phyloP scores from a whole-genome alignment of 2,329 filamentous ascomycete genomes.

The Mollisia scopiformis region DNA sequence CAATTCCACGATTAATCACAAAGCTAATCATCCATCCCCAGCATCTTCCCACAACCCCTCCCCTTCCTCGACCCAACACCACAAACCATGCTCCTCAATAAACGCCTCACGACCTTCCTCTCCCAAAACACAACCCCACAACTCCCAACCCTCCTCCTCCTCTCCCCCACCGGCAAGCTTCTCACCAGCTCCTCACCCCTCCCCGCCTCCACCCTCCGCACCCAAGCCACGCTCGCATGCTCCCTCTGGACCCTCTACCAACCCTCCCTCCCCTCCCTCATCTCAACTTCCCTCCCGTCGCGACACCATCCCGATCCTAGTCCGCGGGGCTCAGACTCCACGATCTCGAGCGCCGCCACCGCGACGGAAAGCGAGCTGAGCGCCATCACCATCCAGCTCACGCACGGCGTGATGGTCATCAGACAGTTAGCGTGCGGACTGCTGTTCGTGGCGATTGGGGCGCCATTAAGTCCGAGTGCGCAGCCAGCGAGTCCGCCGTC shows the following conservation, averaged over 20 bases:
- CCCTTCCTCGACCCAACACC: constrained; percentile 23
- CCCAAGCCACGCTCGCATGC: constrained; percentile 65
- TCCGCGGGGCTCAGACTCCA: constrained; percentile 16
- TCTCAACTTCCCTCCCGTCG: constrained; percentile 41
- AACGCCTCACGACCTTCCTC: constrained; percentile 65
- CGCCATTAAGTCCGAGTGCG: constrained; percentile 33
- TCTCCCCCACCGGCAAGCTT: constrained; percentile 63
- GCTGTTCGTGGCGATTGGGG: constrained; percentile 63
- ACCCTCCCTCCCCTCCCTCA: constrained; percentile 38
- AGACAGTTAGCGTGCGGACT: constrained; percentile 60
- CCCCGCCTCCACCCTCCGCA: constrained; percentile 59
- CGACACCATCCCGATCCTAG: constrained; percentile 17
- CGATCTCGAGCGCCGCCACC: constrained; percentile 12
- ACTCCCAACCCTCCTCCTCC: constrained; percentile 62
- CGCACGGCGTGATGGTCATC: constrained; percentile 58
- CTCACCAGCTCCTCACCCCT: constrained; percentile 62
- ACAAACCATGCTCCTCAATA: constrained; percentile 58
- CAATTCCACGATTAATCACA: background rate
- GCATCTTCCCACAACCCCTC: constrained; percentile 13
- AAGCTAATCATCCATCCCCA: background rate
- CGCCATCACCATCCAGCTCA: constrained; percentile 51
- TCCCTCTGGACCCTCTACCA: constrained; percentile 63
- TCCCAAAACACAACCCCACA: constrained; percentile 56
- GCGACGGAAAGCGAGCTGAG: constrained; percentile 24
- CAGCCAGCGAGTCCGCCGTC: constrained; percentile 23